phyloP scores from a whole-genome alignment of 2,329 filamentous ascomycete species.

The Aspergillus japonicus region DNA sequence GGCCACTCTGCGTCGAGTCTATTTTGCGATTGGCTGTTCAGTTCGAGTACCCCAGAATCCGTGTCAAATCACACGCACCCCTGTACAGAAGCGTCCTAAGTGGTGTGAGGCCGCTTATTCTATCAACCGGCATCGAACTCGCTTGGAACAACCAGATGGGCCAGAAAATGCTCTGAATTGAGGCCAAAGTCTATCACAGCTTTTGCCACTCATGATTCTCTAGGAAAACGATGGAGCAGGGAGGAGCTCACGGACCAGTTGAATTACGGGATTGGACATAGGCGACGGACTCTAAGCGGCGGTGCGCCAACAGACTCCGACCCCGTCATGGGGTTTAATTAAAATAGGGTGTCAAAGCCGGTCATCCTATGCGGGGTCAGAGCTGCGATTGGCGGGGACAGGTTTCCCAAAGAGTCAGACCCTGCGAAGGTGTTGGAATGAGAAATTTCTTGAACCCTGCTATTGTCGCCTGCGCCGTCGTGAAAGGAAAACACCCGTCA shows the following conservation, averaged over 20 bases:
- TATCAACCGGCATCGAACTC: not conserved
- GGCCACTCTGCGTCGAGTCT: not conserved
- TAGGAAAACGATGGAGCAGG: not conserved
- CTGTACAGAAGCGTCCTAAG: not conserved
- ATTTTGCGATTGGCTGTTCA: conserved; percentile 2
- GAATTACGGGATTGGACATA: not conserved
- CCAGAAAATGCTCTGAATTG: not conserved
- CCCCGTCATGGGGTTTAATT: conserved; percentile 6
- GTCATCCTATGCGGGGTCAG: conserved; percentile 4
- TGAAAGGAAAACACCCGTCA: not conserved
- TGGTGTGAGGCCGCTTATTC: not conserved
- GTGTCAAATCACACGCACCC: not conserved
- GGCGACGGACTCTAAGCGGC: not conserved
- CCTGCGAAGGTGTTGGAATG: not conserved
- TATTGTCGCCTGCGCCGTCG: not conserved
- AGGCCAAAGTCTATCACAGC: not conserved
- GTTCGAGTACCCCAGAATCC: not conserved
- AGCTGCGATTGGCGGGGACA: conserved; percentile 3
- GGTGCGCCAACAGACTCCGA: not conserved
- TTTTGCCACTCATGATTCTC: not conserved
- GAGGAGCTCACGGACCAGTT: not conserved
- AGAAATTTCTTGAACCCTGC: not conserved
- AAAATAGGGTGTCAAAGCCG: not conserved
- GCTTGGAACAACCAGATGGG: not conserved
- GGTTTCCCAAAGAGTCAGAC: not conserved